Conservation (phyloP, 345 rosid species). For the Brassica incana region DNA sequence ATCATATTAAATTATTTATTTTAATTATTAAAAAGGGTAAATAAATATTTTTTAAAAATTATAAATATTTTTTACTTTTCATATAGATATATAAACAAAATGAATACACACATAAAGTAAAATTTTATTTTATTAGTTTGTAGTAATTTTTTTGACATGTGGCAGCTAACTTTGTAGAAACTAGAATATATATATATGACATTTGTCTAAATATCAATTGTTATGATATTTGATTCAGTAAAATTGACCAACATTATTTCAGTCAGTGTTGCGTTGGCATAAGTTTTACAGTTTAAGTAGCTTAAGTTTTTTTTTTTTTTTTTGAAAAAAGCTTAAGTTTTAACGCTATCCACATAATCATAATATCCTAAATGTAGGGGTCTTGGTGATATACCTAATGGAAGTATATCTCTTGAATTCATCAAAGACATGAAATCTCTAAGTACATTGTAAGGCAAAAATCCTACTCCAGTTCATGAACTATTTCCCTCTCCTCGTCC, state of each 20-base stretch:
- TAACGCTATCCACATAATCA: neutral
- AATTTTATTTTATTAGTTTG: neutral
- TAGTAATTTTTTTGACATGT: neutral
- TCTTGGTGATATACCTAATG: conserved; percentile 61
- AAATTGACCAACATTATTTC: neutral
- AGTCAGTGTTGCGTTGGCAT: neutral
- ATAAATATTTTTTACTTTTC: neutral
- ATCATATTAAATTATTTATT: too few relatives aligned
- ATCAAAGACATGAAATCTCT: conserved; percentile 51
- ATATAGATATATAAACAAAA: too few relatives aligned
- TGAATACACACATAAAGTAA: neutral
- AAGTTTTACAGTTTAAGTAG: too few relatives aligned
- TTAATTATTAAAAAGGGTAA: neutral
- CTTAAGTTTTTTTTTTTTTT: too few relatives aligned
- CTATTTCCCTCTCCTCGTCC: neutral
- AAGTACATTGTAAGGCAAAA: conserved; percentile 46
- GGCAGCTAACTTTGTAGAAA: neutral
- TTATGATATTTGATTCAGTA: neutral
- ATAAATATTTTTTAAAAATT: too few relatives aligned
- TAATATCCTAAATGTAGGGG: conserved; percentile 43
- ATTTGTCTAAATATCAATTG: neutral
- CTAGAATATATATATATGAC: neutral
- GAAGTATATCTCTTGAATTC: conserved; percentile 53
- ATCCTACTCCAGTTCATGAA: conserved; percentile 4
- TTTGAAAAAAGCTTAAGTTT: neutral